Percentiles rank a stretch among this genome's conserved stretches.
These are phyloP conservation scores for Juglanconis oblonga DNA, from an alignment of 2,329 filamentous ascomycete species.

Conservation along the genomic window DNA sequence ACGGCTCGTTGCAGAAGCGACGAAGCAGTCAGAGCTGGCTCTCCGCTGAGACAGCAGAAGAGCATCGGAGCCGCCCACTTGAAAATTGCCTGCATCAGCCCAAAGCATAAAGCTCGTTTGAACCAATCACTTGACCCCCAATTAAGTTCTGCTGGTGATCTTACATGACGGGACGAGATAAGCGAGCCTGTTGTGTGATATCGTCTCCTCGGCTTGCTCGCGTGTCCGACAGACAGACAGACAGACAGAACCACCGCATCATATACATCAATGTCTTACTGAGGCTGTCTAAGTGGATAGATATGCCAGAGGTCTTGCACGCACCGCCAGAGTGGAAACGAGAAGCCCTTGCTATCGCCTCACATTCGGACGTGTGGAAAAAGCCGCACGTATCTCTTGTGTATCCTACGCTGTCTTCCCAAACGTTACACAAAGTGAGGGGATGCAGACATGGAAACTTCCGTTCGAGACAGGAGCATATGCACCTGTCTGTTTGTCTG, in stretches of 20 bases:
- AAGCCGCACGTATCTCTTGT: neutral
- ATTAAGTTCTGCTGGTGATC: constrained; percentile 3
- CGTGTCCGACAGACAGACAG: neutral
- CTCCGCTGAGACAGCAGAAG: constrained; percentile 6
- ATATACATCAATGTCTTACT: neutral
- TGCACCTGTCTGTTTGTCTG: constrained; percentile 9
- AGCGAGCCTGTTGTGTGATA: constrained; percentile 15
- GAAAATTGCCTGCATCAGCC: constrained; percentile 2
- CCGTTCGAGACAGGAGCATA: neutral
- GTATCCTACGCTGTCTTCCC: neutral
- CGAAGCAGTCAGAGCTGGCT: constrained; percentile 4
- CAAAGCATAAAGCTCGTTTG: neutral
- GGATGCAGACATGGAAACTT: constrained; percentile 9
- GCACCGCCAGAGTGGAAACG: constrained; percentile 15
- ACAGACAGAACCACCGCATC: too few species aligned
- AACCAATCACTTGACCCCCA: constrained; percentile 7
- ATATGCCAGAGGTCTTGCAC: neutral
- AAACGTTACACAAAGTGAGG: constrained; percentile 16
- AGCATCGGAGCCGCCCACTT: constrained; percentile 11
- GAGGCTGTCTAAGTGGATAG: neutral
- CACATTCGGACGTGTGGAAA: neutral
- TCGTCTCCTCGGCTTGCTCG: neutral
- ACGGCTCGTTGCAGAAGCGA: constrained; percentile 18
- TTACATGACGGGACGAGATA: constrained; percentile 12
- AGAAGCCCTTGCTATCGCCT: neutral